Conservation (phyloP, 2,329 filamentous ascomycete genomes). For the Penicillium occitanis region DNA sequence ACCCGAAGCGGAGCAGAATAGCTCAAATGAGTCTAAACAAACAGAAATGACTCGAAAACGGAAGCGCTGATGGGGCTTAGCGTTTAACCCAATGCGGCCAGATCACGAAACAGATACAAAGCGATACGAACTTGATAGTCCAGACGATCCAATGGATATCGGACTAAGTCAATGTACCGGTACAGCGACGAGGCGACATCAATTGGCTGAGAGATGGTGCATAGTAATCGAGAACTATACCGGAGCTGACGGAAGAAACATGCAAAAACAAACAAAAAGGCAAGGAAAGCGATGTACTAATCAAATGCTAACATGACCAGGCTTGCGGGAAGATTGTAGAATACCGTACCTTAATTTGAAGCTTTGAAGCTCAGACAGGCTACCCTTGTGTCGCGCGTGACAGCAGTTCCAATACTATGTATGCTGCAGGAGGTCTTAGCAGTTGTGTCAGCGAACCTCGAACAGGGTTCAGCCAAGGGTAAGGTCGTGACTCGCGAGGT, state of each 20-base stretch:
- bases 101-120: slow-evolving; percentile 7
- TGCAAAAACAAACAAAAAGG: neutral
- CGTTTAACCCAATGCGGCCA: slow-evolving; percentile 13
- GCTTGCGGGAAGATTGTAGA: neutral
- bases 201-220: neutral
- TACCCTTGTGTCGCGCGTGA: neutral
- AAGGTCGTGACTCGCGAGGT: neutral
- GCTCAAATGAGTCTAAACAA: slow-evolving; percentile 1
- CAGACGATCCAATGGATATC: neutral
- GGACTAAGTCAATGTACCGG: neutral
- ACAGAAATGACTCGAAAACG: slow-evolving; percentile 16
- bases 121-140: slow-evolving; percentile 4
- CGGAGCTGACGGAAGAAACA: neutral
- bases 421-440: neutral
- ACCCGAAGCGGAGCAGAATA: slow-evolving; percentile 10
- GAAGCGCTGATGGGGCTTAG: slow-evolving; percentile 11
- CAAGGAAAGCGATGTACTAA: neutral
- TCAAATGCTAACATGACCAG: neutral
- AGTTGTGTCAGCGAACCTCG: neutral
- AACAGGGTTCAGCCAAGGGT: slow-evolving; percentile 1
- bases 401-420: neutral
- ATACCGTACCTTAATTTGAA: slow-evolving; percentile 1
- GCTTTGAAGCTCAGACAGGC: neutral
- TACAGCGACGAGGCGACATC: neutral
- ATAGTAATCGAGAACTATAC: neutral